These are phyloP conservation scores for Cyclotella cryptica DNA, from an alignment of 108 stramenopile species.

Conservation along the genomic window DNA sequence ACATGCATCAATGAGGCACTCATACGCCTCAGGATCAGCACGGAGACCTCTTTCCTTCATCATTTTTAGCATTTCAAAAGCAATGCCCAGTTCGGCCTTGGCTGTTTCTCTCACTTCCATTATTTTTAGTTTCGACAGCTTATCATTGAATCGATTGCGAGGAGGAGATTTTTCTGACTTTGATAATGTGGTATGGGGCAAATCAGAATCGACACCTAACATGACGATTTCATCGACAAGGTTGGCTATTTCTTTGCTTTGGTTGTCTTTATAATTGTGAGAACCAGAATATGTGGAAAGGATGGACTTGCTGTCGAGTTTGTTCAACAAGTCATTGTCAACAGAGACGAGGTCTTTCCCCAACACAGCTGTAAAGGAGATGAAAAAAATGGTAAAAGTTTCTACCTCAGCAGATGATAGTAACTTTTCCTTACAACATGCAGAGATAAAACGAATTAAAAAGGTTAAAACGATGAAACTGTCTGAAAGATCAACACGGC, in stretches of 20 bases:
- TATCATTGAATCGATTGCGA: conserved; percentile 74
- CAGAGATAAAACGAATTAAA: not conserved
- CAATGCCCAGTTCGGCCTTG: conserved; percentile 73
- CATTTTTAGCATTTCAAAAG: conserved; percentile 87
- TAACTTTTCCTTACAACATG: conserved; percentile 29
- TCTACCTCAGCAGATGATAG: conserved; percentile 63
- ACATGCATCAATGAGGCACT: conserved; percentile 86
- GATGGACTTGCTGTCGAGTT: conserved; percentile 66
- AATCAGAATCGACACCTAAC: conserved; percentile 26
- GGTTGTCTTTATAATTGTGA: conserved; percentile 25
- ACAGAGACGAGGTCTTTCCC: conserved; percentile 82
- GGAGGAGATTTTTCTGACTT: conserved; percentile 25
- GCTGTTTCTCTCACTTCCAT: conserved; percentile 86
- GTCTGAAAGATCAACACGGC: not conserved
- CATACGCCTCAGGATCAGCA: conserved; percentile 83
- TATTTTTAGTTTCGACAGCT: conserved; percentile 71
- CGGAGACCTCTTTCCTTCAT: conserved; percentile 82
- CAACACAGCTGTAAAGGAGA: conserved; percentile 80
- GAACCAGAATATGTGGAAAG: conserved; percentile 63
- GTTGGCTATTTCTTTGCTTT: conserved; percentile 28
- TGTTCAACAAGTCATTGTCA: conserved; percentile 57
- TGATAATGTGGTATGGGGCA: conserved; percentile 20
- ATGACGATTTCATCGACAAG: conserved; percentile 54
- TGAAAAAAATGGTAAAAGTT: conserved; percentile 88
- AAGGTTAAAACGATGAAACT: not conserved